Conservation (phyloP, 129 eudicot species). For the Arctium minus region DNA sequence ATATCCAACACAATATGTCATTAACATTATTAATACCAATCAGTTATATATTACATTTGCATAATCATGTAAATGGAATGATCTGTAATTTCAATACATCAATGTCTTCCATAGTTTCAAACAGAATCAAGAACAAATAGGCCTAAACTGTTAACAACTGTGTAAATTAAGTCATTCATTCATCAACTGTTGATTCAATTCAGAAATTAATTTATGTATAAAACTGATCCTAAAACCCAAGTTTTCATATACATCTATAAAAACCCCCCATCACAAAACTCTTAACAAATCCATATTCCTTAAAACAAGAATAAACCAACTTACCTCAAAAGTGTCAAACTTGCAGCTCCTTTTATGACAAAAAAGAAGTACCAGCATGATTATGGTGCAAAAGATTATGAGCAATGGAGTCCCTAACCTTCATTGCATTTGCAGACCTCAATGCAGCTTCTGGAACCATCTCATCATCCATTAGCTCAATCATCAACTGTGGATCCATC, state of each 20-base stretch:
- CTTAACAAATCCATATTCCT: slow-evolving; percentile 11
- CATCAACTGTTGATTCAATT: neutral
- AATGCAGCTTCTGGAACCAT: slow-evolving; percentile 78
- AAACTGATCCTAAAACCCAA: slow-evolving; percentile 19
- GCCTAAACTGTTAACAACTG: neutral
- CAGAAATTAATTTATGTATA: slow-evolving; percentile 18
- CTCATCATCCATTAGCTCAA: slow-evolving; percentile 81
- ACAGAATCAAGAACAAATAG: neutral
- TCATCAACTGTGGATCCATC: slow-evolving; percentile 51
- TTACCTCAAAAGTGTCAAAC: neutral
- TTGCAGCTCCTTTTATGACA: slow-evolving; percentile 35
- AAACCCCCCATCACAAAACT: slow-evolving; percentile 14
- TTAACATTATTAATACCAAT: neutral
- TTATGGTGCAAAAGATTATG: slow-evolving; percentile 94
- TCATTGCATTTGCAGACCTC: slow-evolving; percentile 67
- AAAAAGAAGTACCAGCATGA: slow-evolving; percentile 91
- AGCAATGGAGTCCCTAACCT: slow-evolving; percentile 84
- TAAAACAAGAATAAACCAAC: slow-evolving; percentile 14
- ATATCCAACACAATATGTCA: neutral
- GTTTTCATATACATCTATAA: slow-evolving; percentile 22
- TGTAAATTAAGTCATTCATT: neutral
- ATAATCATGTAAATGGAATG: neutral
- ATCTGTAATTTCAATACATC: neutral
- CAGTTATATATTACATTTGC: neutral
- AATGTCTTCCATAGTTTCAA: neutral